A percentile compares a stretch with the other conserved stretches of the same genome.
Conservation (phyloP, 2,329 filamentous ascomycete genomes). For the Graphiopsis chlorocephala region DNA sequence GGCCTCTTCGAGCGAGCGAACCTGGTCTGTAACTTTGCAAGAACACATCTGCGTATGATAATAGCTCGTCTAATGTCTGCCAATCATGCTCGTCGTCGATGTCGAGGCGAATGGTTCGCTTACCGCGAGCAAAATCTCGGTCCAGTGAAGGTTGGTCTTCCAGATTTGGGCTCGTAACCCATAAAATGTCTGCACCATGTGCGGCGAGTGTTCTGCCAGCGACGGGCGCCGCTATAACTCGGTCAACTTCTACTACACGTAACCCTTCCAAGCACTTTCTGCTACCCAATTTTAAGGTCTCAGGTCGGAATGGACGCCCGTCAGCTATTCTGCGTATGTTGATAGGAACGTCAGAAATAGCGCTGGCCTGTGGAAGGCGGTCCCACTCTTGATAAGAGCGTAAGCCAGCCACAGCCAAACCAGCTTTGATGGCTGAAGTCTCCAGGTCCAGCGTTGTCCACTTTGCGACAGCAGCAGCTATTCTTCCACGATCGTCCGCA, state of each 20-base stretch:
- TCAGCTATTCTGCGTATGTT: slow-evolving; percentile 37
- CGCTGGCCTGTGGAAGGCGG: slow-evolving; percentile 44
- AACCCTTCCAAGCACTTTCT: slow-evolving; percentile 38
- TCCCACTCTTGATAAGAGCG: slow-evolving; percentile 55
- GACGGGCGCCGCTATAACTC: slow-evolving; percentile 32
- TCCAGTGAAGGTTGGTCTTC: slow-evolving; percentile 29
- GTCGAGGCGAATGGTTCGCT: slow-evolving; percentile 36
- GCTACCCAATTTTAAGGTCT: slow-evolving; percentile 15
- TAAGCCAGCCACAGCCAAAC: slow-evolving; percentile 50
- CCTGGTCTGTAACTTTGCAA: slow-evolving; percentile 49
- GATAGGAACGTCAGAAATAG: slow-evolving; percentile 49
- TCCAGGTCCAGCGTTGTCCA: slow-evolving; percentile 53
- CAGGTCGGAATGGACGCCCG: slow-evolving; percentile 10
- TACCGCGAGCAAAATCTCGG: slow-evolving; percentile 28
- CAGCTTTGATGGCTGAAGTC: slow-evolving; percentile 39
- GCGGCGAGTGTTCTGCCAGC: slow-evolving; percentile 30
- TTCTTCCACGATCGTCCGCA: slow-evolving; percentile 38
- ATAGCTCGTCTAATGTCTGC: slow-evolving; percentile 30
- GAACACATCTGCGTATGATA: slow-evolving; percentile 42
- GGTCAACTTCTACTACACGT: slow-evolving; percentile 28
- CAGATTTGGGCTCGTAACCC: slow-evolving; percentile 29
- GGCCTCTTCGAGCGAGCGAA: slow-evolving; percentile 45
- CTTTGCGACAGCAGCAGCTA: slow-evolving; percentile 37
- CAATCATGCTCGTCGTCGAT: slow-evolving; percentile 29
- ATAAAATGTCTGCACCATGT: slow-evolving; percentile 33